These are phyloP conservation scores for Akanthomyces lecanii DNA, from an alignment of 2,329 filamentous ascomycete species.

Conservation along the genomic window DNA sequence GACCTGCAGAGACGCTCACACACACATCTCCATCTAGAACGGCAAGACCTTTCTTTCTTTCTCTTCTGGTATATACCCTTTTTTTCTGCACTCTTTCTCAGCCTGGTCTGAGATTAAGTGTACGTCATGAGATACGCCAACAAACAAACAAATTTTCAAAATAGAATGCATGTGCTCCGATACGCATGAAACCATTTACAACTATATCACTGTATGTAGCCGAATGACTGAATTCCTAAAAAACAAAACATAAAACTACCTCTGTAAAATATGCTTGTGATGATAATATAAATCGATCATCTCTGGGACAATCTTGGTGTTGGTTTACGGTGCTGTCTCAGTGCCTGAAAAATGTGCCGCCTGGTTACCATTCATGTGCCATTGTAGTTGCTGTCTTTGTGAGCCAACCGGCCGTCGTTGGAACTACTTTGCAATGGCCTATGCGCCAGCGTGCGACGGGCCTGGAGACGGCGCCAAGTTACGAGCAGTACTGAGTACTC, in stretches of 20 bases:
- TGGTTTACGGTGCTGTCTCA: no score
- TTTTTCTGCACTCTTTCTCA: conserved; percentile 9
- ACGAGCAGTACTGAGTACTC: no score
- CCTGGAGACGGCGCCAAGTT: no score
- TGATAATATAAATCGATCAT: no score
- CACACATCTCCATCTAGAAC: background rate
- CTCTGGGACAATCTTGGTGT: no score
- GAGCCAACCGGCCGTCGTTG: no score
- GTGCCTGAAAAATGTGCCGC: no score
- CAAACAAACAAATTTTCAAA: background rate
- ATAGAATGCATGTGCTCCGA: background rate
- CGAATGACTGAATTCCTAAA: background rate
- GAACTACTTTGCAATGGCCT: no score
- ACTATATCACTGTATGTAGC: conserved; percentile 4
- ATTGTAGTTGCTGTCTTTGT: no score
- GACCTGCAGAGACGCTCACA: conserved; percentile 11
- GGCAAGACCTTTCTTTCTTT: background rate
- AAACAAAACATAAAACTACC: background rate
- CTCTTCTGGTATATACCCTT: conserved; percentile 11
- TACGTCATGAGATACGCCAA: conserved; percentile 5
- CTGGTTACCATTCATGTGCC: no score
- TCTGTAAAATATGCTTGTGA: no score
- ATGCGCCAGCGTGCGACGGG: no score
- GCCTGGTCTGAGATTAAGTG: conserved; percentile 6
- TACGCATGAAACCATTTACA: background rate